Percentiles rank a stretch among this genome's conserved stretches.
These are phyloP conservation scores for Neurospora tetrasperma DNA, from an alignment of 495 filamentous ascomycete species.

Conservation along the genomic window DNA sequence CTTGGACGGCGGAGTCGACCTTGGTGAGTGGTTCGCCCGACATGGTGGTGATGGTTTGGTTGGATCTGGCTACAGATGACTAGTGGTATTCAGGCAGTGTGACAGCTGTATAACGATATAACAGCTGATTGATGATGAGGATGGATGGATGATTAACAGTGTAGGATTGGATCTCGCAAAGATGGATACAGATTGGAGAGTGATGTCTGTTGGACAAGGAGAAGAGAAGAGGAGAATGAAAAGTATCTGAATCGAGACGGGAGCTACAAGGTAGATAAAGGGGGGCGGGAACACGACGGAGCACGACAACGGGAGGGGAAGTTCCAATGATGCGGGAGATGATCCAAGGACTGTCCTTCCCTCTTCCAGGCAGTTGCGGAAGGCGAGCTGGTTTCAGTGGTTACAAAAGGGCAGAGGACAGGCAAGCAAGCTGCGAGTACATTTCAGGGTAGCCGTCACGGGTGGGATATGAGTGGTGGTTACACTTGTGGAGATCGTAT, in stretches of 20 bases:
- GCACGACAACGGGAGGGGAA: not conserved
- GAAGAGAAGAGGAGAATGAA: constrained; percentile 10
- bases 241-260: not conserved
- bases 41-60: constrained; percentile 36
- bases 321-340: not conserved
- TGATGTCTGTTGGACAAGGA: constrained; percentile 14
- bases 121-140: not conserved
- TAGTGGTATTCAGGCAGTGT: not conserved
- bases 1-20: constrained; percentile 79
- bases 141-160: constrained; percentile 2
- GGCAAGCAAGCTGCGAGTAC: not conserved
- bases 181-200: not conserved
- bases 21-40: constrained; percentile 59
- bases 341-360: not conserved
- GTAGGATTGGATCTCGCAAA: not conserved
- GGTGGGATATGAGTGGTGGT: not conserved
- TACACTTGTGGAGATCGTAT: not conserved
- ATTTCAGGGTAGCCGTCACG: not conserved
- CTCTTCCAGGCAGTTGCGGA: not conserved
- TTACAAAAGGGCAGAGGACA: not conserved
- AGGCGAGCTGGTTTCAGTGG: not conserved
- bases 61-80: constrained; percentile 2
- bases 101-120: not conserved
- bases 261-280: constrained; percentile 2
- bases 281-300: not conserved